Conservation (phyloP, 345 rosid species). For the Acer campestre region DNA sequence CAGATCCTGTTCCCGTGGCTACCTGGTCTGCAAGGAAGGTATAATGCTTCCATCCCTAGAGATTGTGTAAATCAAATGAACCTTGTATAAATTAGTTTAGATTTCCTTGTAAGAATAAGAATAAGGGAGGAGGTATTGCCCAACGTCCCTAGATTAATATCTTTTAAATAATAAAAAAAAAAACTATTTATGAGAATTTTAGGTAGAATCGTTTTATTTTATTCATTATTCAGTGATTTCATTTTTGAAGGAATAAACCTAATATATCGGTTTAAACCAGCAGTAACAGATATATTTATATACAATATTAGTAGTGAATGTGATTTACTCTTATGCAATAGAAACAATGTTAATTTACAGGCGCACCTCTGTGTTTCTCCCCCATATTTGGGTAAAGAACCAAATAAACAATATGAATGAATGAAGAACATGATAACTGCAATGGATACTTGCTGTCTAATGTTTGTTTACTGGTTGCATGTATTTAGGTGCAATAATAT, state of each 20-base stretch:
- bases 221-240: too few relatives aligned
- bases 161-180: not conserved
- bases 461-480: not conserved
- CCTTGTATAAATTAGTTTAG: not conserved
- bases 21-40: conserved; percentile 89
- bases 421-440: not conserved
- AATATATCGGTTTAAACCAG: not conserved
- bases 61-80: not conserved
- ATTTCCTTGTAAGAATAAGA: too few relatives aligned
- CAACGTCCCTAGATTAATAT: not conserved
- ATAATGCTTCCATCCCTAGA: conserved; percentile 5
- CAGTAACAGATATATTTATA: not conserved
- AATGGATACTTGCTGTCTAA: not conserved
- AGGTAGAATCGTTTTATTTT: too few relatives aligned
- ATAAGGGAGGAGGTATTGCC: not conserved
- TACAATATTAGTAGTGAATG: not conserved
- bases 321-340: not conserved
- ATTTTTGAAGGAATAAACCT: too few relatives aligned
- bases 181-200: too few relatives aligned
- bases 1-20: conserved; percentile 69
- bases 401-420: not conserved
- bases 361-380: not conserved
- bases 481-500: not conserved
- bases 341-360: not conserved
- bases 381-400: not conserved